These are phyloP conservation scores for Mortierella sp. DNA, from an alignment of 371 early-diverging fungal species.

Conservation along the genomic window DNA sequence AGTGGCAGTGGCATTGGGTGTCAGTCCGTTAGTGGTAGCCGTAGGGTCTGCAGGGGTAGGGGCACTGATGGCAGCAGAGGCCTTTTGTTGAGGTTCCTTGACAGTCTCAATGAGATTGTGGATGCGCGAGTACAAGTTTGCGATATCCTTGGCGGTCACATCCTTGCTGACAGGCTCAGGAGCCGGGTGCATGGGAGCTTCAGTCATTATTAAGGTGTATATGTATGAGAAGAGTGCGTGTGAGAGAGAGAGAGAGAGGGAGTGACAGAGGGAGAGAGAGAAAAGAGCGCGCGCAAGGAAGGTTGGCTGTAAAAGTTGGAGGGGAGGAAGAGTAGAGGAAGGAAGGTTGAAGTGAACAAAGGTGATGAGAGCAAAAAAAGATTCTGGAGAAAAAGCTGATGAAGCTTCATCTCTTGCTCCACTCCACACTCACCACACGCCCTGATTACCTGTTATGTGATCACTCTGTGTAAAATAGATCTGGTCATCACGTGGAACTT, in stretches of 20 bases:
- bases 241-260: neutral
- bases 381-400: neutral
- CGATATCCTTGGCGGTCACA: constrained; percentile 66
- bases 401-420: neutral
- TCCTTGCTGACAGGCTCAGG: constrained; percentile 59
- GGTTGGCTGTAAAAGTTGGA: neutral
- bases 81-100: constrained; percentile 58
- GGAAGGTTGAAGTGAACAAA: neutral
- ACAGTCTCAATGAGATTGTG: constrained; percentile 68
- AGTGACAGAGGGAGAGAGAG: neutral
- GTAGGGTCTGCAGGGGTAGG: constrained; percentile 48
- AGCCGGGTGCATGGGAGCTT: constrained; percentile 48
- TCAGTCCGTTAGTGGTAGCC: neutral
- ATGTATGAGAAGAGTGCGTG: neutral
- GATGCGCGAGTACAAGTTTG: constrained; percentile 67
- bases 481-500: no score
- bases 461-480: no score
- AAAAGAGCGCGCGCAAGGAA: neutral
- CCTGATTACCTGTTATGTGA: neutral
- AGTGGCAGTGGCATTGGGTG: neutral
- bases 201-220: constrained; percentile 25
- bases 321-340: neutral
- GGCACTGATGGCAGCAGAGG: constrained; percentile 40
- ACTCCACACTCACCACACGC: neutral
- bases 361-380: constrained; percentile 1